Evolutionary conservation across 78 protist genomes (phyloP).

Genomic region (Dictyostelium firmibasis): DNA sequence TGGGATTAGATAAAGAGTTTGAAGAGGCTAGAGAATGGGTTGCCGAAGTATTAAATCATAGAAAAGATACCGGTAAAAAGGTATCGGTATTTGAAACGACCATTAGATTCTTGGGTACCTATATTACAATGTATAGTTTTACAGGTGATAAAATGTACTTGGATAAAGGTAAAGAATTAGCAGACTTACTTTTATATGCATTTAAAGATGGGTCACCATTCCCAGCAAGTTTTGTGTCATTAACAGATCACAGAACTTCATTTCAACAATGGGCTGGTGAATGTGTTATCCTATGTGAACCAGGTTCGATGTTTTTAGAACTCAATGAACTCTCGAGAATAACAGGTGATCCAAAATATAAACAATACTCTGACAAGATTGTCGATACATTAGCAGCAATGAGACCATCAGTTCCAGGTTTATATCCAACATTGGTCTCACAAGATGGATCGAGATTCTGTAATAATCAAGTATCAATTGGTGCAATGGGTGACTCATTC

Average conservation of each 20-base stretch:
- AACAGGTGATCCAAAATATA: slow-evolving; percentile 69
- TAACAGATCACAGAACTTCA: neutral
- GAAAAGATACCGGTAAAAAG: neutral
- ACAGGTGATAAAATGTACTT: slow-evolving; percentile 77
- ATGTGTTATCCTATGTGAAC: slow-evolving; percentile 84
- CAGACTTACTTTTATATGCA: slow-evolving; percentile 68
- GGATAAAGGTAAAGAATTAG: slow-evolving; percentile 86
- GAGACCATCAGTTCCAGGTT: slow-evolving; percentile 1
- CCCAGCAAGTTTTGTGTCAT: slow-evolving; percentile 24
- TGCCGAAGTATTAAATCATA: neutral
- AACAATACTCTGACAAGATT: neutral
- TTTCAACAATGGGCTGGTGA: slow-evolving; percentile 45
- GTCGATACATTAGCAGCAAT: neutral
- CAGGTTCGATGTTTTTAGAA: slow-evolving; percentile 92
- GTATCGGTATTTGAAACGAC: slow-evolving; percentile 90
- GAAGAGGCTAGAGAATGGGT: slow-evolving; percentile 6
- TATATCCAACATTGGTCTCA: neutral
- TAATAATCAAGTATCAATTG: slow-evolving; percentile 25
- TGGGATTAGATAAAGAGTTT: neutral
- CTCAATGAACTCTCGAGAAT: slow-evolving; percentile 70
- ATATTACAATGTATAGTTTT: slow-evolving; percentile 85
- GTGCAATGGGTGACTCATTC: slow-evolving; percentile 88
- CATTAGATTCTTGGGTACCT: slow-evolving; percentile 91
- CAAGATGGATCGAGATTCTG: slow-evolving; percentile 12
- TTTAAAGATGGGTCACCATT: neutral